phyloP scores from a whole-genome alignment of 352 stramenopile species.

The Globisporangium yorkense region DNA sequence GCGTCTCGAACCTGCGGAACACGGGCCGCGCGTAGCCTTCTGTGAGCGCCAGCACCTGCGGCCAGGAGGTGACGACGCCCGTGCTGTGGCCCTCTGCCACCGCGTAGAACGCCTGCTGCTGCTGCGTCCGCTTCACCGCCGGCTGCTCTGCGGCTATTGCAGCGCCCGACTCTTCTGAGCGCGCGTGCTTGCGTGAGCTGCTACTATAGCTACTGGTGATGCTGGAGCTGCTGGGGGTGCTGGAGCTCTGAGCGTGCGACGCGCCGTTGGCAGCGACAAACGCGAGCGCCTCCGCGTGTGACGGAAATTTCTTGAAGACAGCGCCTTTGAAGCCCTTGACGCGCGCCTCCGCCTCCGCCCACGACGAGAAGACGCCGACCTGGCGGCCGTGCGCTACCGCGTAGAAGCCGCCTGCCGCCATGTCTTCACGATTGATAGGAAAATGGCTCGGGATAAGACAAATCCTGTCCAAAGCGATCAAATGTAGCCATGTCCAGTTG shows the following conservation, averaged over 20 bases:
- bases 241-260: background rate
- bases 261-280: conserved; percentile 25
- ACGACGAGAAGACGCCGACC: conserved; percentile 51
- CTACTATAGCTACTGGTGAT: background rate
- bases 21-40: conserved; percentile 17
- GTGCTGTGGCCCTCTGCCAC: conserved; percentile 28
- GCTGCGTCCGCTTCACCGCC: background rate
- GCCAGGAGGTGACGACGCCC: conserved; percentile 31
- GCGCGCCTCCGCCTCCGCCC: conserved; percentile 34
- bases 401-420: conserved; percentile 45
- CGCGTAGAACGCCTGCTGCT: conserved; percentile 19
- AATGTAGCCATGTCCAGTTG: background rate
- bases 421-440: conserved; percentile 4
- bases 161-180: background rate
- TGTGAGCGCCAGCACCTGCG: conserved; percentile 25
- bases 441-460: background rate
- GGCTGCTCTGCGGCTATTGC: background rate
- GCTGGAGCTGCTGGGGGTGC: background rate
- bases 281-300: conserved; percentile 30
- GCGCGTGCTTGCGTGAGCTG: conserved; percentile 2
- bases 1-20: conserved; percentile 25
- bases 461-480: background rate
- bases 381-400: conserved; percentile 48
- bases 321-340: conserved; percentile 50
- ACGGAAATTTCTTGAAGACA: conserved; percentile 66